Evolutionary conservation across 768 basidiomycete species (phyloP).

Genomic region (Glaciozyma antarctica): DNA sequence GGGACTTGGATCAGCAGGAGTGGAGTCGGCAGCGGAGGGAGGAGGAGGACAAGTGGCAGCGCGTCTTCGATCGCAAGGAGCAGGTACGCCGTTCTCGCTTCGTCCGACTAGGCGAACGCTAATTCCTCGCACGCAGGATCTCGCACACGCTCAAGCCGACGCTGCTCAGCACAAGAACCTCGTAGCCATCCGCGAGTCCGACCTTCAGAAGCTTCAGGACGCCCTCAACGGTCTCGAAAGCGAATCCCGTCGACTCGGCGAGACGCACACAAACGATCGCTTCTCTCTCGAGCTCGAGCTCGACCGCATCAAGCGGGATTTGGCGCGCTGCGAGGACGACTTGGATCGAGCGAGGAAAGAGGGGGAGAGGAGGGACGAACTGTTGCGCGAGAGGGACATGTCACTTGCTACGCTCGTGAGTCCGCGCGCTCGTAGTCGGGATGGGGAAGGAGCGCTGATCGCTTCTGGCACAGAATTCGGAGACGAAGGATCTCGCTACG

Average conservation of each 20-base stretch:
- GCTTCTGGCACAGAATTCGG: conserved; percentile 47
- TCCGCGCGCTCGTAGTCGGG: background rate
- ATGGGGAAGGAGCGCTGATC: background rate
- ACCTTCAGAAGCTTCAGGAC: conserved; percentile 61
- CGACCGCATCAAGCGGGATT: conserved; percentile 72
- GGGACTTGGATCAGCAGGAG: conserved; percentile 58
- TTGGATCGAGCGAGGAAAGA: conserved; percentile 61
- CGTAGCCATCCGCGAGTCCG: conserved; percentile 62
- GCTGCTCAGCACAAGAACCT: conserved; percentile 41
- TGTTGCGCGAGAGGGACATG: conserved; percentile 59
- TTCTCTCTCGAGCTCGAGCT: conserved; percentile 84
- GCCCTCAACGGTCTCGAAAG: conserved; percentile 62
- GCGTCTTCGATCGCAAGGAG: conserved; percentile 35
- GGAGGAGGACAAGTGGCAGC: conserved; percentile 28
- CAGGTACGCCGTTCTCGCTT: conserved; percentile 18
- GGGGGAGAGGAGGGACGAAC: conserved; percentile 56
- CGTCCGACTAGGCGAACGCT: background rate
- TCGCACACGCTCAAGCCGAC: conserved; percentile 22
- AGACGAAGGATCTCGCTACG: conserved; percentile 67
- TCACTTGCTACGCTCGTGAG: conserved; percentile 58
- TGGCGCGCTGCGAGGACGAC: conserved; percentile 71
- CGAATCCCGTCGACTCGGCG: conserved; percentile 70
- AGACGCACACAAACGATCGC: conserved; percentile 68
- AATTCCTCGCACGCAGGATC: background rate
- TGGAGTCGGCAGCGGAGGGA: conserved; percentile 33